phyloP scores from a whole-genome alignment of 106 monocot species.

The Amphibolis antarctica region DNA sequence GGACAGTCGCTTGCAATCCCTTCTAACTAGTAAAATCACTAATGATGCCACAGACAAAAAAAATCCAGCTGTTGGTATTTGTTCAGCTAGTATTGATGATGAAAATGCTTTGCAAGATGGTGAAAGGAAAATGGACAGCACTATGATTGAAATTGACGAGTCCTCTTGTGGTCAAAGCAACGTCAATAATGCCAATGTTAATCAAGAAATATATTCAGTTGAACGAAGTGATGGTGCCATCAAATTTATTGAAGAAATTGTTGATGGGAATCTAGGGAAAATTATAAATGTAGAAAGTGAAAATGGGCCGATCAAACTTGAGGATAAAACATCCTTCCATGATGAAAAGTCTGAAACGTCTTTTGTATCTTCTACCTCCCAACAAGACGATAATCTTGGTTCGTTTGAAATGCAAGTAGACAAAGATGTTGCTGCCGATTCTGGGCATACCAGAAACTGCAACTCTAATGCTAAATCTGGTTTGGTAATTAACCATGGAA shows the following conservation, averaged over 20 bases:
- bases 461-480: too few species aligned
- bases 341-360: too few species aligned
- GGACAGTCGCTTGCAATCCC: slow-evolving; percentile 59
- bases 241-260: slow-evolving; percentile 5
- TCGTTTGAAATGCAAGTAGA: slow-evolving; percentile 16
- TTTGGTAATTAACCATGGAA: slow-evolving; percentile 4
- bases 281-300: neutral
- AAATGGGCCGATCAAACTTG: neutral
- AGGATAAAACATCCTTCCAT: neutral
- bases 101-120: neutral
- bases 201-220: slow-evolving; percentile 6
- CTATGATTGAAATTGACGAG: slow-evolving; percentile 14
- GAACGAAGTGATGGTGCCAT: neutral
- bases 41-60: slow-evolving; percentile 4
- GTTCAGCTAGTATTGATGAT: neutral
- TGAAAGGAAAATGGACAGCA: slow-evolving; percentile 10
- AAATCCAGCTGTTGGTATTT: neutral
- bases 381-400: slow-evolving; percentile 9
- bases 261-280: neutral
- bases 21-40: slow-evolving; percentile 12
- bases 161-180: neutral
- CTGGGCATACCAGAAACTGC: too few species aligned
- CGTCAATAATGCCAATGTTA: slow-evolving; percentile 6
- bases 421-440: neutral
- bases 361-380: neutral